Percentiles rank a stretch among this genome's conserved stretches.
Conservation (phyloP, 306 rosid species). For the Dalbergia oliveri region DNA sequence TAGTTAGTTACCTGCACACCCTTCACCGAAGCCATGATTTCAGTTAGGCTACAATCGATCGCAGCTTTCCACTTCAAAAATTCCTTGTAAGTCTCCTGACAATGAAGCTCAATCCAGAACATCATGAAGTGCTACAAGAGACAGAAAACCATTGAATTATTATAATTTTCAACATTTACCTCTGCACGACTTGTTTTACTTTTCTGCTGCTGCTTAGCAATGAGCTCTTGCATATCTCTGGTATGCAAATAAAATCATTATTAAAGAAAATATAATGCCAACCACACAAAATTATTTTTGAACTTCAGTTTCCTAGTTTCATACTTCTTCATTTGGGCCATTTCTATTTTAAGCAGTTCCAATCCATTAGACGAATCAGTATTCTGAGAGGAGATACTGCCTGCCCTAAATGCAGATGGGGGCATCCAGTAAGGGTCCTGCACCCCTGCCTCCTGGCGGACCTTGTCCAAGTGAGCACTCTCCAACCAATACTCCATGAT, state of each 20-base stretch:
- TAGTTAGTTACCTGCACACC: conserved; percentile 70
- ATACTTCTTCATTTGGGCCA: conserved; percentile 79
- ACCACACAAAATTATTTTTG: conserved; percentile 29
- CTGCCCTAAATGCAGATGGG: conserved; percentile 48
- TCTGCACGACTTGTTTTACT: conserved; percentile 50
- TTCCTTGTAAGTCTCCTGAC: conserved; percentile 64
- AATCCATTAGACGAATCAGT: conserved; percentile 67
- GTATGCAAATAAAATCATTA: conserved; percentile 48
- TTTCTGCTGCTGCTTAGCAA: conserved; percentile 58
- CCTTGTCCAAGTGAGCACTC: conserved; percentile 67
- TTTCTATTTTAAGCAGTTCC: conserved; percentile 68
- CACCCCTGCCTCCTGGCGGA: conserved; percentile 75
- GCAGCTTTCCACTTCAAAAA: conserved; percentile 69
- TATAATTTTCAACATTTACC: conserved; percentile 56
- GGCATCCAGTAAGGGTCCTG: conserved; percentile 81
- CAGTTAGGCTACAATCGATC: conserved; percentile 61
- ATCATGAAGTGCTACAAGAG: conserved; percentile 32
- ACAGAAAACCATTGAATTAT: conserved; percentile 14
- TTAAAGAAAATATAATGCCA: conserved; percentile 36
- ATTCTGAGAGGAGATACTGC: conserved; percentile 38
- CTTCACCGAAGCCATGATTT: conserved; percentile 68
- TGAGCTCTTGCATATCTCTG: conserved; percentile 80
- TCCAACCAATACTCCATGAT: conserved; percentile 96
- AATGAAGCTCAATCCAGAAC: conserved; percentile 40
- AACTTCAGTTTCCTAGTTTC: conserved; percentile 40